Base-by-base conservation (phyloP, 2,329 filamentous ascomycete genomes). In the Fusarium sp. region DNA sequence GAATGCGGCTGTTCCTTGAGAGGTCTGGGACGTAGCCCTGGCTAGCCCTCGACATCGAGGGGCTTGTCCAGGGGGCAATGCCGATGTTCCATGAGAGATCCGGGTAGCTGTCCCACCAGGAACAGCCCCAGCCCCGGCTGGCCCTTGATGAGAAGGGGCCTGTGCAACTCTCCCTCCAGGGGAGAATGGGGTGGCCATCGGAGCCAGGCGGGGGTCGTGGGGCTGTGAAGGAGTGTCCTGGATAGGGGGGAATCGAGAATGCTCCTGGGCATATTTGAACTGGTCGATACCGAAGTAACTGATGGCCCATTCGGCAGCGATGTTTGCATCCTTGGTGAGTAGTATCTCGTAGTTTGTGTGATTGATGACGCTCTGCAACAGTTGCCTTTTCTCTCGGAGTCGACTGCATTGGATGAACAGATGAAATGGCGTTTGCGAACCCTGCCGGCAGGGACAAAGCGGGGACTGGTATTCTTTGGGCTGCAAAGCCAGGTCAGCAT, bases 281-380 rank as follows among this genome's bases (percentile, higher is more conserved):
- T 70, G 18, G 24, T 64, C 27, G 18, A 70, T 64, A 3, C 29
- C 35, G 24, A 70, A 70, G 58, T 48, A 60, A 6, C 20, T 29
- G 7, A 70, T 31, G 35, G 64, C 67, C 67, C 67, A 68, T 11
- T 68, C 33, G 37, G 61, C 50, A 7, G 69, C 56, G 22, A 41
- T 9, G 2, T 16, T 1, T 18, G 57, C 58, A 13, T 66, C 4
- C 6, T 10, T 33, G 2, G 67, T 69, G 29, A 69, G n/a, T 2
- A 60, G n/a, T n/a, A 20, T 2, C 2, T 24, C 3, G 10, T 67
- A 29, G 37, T 6, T 57, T 13, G 11, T 56, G 16, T 60, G n/a
- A 1, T 33, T 4, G 18, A 45, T 16, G 1, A 2, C 7, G 0
- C 7, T 4, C 22, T 8, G 6, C 54, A 68, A 31, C 1, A 29